Base-by-base conservation (phyloP, 257 asterid species). In the Fraxinus cuspidata region DNA sequence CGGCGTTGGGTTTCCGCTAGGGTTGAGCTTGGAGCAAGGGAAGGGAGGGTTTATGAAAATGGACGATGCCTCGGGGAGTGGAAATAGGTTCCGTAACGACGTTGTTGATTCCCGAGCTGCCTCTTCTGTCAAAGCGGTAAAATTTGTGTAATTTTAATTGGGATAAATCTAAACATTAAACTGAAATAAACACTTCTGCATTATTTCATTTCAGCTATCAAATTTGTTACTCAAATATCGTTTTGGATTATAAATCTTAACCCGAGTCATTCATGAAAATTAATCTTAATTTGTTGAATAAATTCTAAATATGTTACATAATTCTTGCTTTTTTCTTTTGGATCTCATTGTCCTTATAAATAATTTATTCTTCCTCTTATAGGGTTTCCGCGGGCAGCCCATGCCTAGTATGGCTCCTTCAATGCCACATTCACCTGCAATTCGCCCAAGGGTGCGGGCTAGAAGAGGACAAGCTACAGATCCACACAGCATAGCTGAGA, bases 381-480 rank as follows among this genome's bases (percentile, higher is more conserved):
- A 96, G 98, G 93, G 95, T 70, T 96, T 89, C 83, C 97, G 87
- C 76, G 97, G 92, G 19, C 97, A 90, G 86, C 91, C 88, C 19
- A 85, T 89, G 91, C 83, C 87, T 31, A 80, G 80, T 64, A 82
- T 93, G 63, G 88, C 82, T 73, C 92, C 96, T 80, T 74, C 89
- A 27, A 87, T 83, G 49, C 95, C 97, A 2, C 95, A 90, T 76
- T 97, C 97, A 27, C 97, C 99, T 11, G 90, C 91, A 58, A 81
- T 86, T 77, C 96, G 98, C 51, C 99, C 98, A 25, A 90, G 99
- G 85, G 98, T 96, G 72, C 90, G 99, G 79, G 99, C 99, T 68
- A 92, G 98, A 84, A 87, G 99, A 87, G 98, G 98, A 81, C 99
- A 96, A 85, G 99, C 99, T 65, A 96, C 99, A 0, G 99, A 96